Percentiles rank a stretch among this genome's conserved stretches.
phyloP scores from a whole-genome alignment of 306 rosid species.

The Lotus japonicus region DNA sequence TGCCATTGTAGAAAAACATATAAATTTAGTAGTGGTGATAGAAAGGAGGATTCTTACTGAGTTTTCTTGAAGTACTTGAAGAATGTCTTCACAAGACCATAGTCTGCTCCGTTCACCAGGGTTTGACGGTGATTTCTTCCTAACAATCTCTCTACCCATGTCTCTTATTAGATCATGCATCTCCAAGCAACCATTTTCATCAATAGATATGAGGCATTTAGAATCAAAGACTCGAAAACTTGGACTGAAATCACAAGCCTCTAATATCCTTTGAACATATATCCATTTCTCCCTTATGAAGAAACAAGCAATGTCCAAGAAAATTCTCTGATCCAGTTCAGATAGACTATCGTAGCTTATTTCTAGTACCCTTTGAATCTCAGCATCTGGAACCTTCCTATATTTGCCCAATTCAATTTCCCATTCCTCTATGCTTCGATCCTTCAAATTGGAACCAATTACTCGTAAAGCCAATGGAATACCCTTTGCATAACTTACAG shows the following conservation, averaged over 20 bases:
- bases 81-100: neutral
- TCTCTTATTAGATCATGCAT: conserved; percentile 20
- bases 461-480: conserved; percentile 12
- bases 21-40: no score
- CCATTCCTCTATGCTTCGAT: neutral
- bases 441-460: conserved; percentile 5
- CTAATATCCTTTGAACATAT: neutral
- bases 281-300: neutral
- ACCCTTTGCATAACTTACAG: conserved; percentile 13
- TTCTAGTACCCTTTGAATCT: neutral
- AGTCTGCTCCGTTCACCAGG: neutral
- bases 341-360: neutral
- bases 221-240: neutral
- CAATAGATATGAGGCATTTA: neutral
- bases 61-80: neutral
- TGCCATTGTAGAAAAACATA: neutral
- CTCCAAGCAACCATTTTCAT: neutral
- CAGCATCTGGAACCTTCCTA: neutral
- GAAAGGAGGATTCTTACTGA: neutral
- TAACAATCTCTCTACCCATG: conserved; percentile 11
- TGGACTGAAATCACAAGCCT: neutral
- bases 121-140: neutral
- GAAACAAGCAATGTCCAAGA: neutral
- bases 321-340: neutral
- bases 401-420: neutral